Percentiles rank a stretch among this genome's conserved stretches.
Conservation (phyloP, 1,284 basidiomycete genomes). For the Pholiota adiposa region DNA sequence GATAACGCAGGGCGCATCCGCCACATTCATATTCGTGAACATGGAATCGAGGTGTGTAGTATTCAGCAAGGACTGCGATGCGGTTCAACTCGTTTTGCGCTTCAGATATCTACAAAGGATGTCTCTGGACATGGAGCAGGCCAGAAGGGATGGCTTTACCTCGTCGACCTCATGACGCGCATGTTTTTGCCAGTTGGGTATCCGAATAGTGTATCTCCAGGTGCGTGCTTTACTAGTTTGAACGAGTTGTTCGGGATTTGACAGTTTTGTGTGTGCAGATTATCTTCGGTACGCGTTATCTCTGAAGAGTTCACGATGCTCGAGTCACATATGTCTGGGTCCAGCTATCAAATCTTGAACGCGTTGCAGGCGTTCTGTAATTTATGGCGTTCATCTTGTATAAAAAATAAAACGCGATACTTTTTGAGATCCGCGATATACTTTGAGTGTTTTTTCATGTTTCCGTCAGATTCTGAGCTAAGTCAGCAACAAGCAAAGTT, state of each 20-base stretch:
- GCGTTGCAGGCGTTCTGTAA: conserved; percentile 72
- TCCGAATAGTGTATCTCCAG: conserved; percentile 61
- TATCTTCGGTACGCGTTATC: conserved; percentile 37
- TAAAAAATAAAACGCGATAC: too few relatives aligned
- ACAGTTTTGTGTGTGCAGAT: conserved; percentile 25
- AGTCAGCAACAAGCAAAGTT: too few relatives aligned
- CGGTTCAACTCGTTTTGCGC: not conserved
- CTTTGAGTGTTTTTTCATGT: too few relatives aligned
- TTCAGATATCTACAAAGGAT: not conserved
- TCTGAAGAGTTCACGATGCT: conserved; percentile 5
- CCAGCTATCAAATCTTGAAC: conserved; percentile 66
- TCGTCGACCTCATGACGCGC: conserved; percentile 40
- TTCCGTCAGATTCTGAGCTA: too few relatives aligned
- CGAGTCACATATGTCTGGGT: conserved; percentile 1
- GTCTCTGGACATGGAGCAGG: not conserved
- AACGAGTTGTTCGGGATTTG: not conserved
- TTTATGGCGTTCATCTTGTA: too few relatives aligned
- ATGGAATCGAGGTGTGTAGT: not conserved
- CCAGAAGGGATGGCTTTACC: conserved; percentile 7
- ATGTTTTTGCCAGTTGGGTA: conserved; percentile 67
- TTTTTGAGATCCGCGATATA: too few relatives aligned
- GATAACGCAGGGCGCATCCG: conserved; percentile 12
- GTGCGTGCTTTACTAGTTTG: conserved; percentile 31
- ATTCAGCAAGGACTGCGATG: not conserved
- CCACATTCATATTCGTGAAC: not conserved